Percentiles rank a stretch among this genome's conserved stretches.
Conservation (phyloP, 768 basidiomycete genomes). For the Sarcodon aspratus region DNA sequence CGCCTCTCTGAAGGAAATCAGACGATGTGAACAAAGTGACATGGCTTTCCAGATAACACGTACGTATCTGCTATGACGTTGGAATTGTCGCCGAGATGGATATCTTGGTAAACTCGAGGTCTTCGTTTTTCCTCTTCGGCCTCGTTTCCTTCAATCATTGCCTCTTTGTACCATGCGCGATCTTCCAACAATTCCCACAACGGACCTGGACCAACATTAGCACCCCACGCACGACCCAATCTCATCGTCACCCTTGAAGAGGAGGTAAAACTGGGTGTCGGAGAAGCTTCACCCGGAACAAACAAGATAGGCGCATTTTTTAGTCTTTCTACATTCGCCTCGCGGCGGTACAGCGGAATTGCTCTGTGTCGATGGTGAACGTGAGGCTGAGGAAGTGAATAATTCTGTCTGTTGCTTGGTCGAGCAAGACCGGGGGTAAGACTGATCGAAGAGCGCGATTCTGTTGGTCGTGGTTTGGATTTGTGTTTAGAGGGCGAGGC, state of each 20-base stretch:
- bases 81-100: constrained; percentile 14
- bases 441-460: constrained; percentile 1
- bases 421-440: constrained; percentile 18
- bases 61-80: constrained; percentile 8
- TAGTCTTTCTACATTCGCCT: constrained; percentile 49
- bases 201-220: constrained; percentile 65
- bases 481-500: neutral
- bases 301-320: constrained; percentile 39
- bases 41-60: constrained; percentile 31
- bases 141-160: constrained; percentile 16
- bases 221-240: constrained; percentile 62
- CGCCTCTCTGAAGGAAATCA: constrained; percentile 32
- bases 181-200: constrained; percentile 76
- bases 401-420: constrained; percentile 36
- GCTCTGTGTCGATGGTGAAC: constrained; percentile 67
- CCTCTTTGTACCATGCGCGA: constrained; percentile 68
- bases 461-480: neutral
- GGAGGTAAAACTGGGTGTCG: constrained; percentile 49
- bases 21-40: neutral
- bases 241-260: constrained; percentile 36
- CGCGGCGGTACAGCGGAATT: constrained; percentile 41
- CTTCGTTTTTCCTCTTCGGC: constrained; percentile 38
- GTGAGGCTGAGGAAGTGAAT: constrained; percentile 36
- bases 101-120: constrained; percentile 43
- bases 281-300: constrained; percentile 22